phyloP scores from a whole-genome alignment of 164 flowering plant species.

The Magnolia kwangsiensis region DNA sequence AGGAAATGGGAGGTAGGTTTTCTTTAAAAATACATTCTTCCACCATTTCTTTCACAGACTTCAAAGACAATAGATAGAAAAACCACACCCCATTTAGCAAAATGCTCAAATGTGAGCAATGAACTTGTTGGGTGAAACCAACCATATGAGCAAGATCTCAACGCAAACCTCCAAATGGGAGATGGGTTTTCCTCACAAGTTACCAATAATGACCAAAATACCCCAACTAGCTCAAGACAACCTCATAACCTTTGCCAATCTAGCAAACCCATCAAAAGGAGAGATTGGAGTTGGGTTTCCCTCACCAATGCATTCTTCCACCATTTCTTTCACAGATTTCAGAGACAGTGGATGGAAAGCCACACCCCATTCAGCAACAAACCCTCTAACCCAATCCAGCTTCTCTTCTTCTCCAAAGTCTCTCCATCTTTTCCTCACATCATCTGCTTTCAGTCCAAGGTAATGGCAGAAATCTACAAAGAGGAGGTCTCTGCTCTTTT shows the following conservation, averaged over 20 bases:
- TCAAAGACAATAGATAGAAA: not conserved
- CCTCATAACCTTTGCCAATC: conserved; percentile 20
- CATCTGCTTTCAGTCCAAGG: conserved; percentile 36
- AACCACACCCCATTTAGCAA: not conserved
- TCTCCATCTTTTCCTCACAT: conserved; percentile 50
- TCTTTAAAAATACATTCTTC: no score
- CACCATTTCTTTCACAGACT: not conserved
- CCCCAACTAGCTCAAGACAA: not conserved
- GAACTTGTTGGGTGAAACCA: no score
- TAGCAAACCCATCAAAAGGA: conserved; percentile 12
- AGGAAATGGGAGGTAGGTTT: not conserved
- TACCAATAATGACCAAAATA: no score
- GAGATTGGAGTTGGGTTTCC: conserved; percentile 12
- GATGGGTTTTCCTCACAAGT: no score
- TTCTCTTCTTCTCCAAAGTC: conserved; percentile 56
- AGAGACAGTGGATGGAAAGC: conserved; percentile 75
- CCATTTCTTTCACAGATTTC: conserved; percentile 61
- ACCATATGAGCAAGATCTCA: no score
- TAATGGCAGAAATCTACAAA: conserved; percentile 49
- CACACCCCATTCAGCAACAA: conserved; percentile 64
- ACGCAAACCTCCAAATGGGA: no score
- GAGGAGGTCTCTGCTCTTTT: conserved; percentile 58
- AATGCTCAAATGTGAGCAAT: no score
- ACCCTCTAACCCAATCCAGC: conserved; percentile 45
- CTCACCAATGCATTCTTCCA: conserved; percentile 53